Conservation (phyloP, 257 asterid genomes). For the Salvia rosmarinus region DNA sequence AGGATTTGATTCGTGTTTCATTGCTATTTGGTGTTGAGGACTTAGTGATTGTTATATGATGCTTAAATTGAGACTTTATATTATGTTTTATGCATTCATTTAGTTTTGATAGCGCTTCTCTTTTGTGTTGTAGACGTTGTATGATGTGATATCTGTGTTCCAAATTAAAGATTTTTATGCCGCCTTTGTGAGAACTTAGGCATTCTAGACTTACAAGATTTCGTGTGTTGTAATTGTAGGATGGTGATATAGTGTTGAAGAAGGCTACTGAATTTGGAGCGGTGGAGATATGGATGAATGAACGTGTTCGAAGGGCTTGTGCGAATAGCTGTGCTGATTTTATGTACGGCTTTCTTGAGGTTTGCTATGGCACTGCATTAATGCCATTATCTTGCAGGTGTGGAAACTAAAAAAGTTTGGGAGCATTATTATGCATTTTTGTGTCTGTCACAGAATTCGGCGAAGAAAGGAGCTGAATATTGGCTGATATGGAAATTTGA, state of each 20-base stretch:
- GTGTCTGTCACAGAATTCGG: slow-evolving; percentile 60
- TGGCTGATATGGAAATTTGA: slow-evolving; percentile 95
- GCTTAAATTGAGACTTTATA: slow-evolving; percentile 7
- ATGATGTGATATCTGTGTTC: background rate
- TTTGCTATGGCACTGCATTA: slow-evolving; percentile 40
- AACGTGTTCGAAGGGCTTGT: slow-evolving; percentile 93
- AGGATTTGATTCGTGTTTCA: background rate
- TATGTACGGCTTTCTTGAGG: slow-evolving; percentile 91
- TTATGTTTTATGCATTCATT: background rate
- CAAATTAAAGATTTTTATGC: background rate
- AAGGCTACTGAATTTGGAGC: slow-evolving; percentile 97
- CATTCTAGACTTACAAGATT: background rate
- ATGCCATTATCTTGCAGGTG: background rate
- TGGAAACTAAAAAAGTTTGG: background rate
- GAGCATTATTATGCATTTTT: background rate
- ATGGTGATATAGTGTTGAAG: slow-evolving; percentile 78
- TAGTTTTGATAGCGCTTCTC: background rate
- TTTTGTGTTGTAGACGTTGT: background rate
- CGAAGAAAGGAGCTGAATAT: slow-evolving; percentile 80
- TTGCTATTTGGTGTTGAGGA: slow-evolving; percentile 19
- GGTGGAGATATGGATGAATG: slow-evolving; percentile 99
- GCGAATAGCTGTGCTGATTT: slow-evolving; percentile 95
- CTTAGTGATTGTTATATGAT: slow-evolving; percentile 9
- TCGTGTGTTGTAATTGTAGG: slow-evolving; percentile 44
- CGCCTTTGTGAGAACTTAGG: background rate